Evolutionary conservation across 2,329 filamentous ascomycete genomes (phyloP), one percentile per base, ranked within the genome.

Genomic region (Ilyonectria sp.): DNA sequence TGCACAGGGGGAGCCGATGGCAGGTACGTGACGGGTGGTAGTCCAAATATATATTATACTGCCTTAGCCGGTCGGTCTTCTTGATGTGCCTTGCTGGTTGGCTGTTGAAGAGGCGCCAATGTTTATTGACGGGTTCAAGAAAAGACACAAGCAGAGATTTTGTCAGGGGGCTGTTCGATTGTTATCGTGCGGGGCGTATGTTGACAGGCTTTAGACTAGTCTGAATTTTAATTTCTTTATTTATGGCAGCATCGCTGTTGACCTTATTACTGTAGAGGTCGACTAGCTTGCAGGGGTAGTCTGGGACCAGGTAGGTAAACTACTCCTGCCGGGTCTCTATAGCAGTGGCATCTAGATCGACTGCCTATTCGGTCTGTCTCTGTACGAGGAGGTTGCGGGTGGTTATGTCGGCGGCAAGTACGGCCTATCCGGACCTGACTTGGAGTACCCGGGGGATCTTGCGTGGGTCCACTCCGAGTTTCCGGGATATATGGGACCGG

Each of bases 111-210:
- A 69, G 47, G 26, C 40, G 53, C 65, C 63, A 68, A 29, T 46
- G 58, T 65, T 49, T 61, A 50, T 71, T 71, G 23, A 55, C 63
- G n/a, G 67, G 55, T 54, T 68, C 61, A 19, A 63, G 50, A 44
- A 69, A 71, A 37, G 55, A 68, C 10, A 69, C 46, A 43, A 71
- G 61, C 40, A 71, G 49, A n/a, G 69, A 66, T 54, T 65, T 65
- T 17, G 63, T 65, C 21, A 60, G 44, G 49, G 60, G 60, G 50
- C 68, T 57, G 33, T 68, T 53, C 4, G 57, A 35, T 43, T 60
- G 49, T 37, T 62, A 50, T 2, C 56, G 56, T 6, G 50, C 31
- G 58, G 60, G 11, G 26, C n/a, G 50, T 54, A 64, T 60, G 33
- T 53, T 64, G 31, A 58, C 29, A 35, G 60, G 63, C 21, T 47